These are phyloP conservation scores for Backusella circina DNA, from an alignment of 192 early-diverging fungal genomes.

Conservation along the genomic window DNA sequence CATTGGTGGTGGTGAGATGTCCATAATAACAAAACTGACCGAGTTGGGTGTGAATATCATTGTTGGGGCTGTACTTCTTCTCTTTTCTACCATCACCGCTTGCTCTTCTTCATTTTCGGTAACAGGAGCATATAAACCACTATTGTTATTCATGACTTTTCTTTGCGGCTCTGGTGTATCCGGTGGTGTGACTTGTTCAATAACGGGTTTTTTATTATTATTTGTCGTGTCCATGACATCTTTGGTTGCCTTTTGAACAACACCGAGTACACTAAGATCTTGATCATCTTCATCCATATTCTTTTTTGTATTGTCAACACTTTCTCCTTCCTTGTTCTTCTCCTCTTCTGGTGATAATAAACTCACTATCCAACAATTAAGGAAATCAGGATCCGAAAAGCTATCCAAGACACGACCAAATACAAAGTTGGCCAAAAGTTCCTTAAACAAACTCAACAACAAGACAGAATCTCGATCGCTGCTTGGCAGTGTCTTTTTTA, in stretches of 20 bases:
- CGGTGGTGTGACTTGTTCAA: neutral
- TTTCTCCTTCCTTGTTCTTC: neutral
- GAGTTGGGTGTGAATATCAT: constrained; percentile 19
- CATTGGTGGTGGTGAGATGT: constrained; percentile 3
- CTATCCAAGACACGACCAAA: constrained; percentile 42
- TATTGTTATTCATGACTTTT: neutral
- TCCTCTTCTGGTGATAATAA: constrained; percentile 25
- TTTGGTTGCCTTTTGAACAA: constrained; percentile 33
- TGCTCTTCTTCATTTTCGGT: neutral
- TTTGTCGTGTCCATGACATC: constrained; percentile 12
- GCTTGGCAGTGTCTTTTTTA: constrained; percentile 40
- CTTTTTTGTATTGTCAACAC: neutral
- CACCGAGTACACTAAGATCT: constrained; percentile 2
- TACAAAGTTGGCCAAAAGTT: constrained; percentile 45
- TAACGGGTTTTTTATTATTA: neutral
- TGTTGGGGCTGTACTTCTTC: neutral
- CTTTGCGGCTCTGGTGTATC: constrained; percentile 8
- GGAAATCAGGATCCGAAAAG: constrained; percentile 49
- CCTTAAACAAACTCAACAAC: constrained; percentile 43
- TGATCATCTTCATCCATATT: neutral
- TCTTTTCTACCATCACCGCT: neutral
- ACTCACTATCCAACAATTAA: constrained; percentile 48
- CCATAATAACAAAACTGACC: constrained; percentile 26
- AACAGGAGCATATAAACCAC: neutral
- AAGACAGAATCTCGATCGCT: constrained; percentile 37